Conservation (phyloP, 2,329 filamentous ascomycete species). For the Alternaria incomplexa region DNA sequence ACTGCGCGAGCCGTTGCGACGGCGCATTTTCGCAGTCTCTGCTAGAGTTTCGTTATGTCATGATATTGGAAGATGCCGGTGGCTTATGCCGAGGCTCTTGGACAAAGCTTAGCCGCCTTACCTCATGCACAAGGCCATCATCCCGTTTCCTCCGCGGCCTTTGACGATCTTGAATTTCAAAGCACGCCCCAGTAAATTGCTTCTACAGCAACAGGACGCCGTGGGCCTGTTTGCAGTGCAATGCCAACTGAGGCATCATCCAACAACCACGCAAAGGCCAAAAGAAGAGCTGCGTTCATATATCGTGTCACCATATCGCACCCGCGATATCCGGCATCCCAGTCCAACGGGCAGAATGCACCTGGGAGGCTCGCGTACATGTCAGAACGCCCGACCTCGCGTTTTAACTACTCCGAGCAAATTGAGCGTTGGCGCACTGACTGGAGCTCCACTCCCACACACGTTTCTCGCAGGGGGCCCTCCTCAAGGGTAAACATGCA, state of each 20-base stretch:
- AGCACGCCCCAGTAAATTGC: constrained; percentile 16
- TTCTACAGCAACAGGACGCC: neutral
- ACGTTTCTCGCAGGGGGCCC: constrained; percentile 6
- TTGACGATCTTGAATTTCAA: constrained; percentile 6
- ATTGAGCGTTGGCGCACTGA: constrained; percentile 11
- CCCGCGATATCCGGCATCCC: constrained; percentile 17
- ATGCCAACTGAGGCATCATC: neutral
- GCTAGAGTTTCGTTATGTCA: constrained; percentile 20
- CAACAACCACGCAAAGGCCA: neutral
- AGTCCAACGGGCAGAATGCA: neutral
- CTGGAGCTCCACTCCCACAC: constrained; percentile 7
- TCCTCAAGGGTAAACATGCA: constrained; percentile 9
- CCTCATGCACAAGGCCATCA: constrained; percentile 30
- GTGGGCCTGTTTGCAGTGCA: neutral
- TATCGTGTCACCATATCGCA: neutral
- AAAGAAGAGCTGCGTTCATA: neutral
- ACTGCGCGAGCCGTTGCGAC: neutral
- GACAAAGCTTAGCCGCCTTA: constrained; percentile 35
- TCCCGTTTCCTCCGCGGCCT: constrained; percentile 15
- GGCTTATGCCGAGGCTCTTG: constrained; percentile 36
- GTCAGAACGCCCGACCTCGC: neutral
- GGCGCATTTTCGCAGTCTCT: neutral
- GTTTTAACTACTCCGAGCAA: constrained; percentile 6
- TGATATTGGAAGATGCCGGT: constrained; percentile 21
- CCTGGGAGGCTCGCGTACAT: neutral